A percentile compares a stretch with the other conserved stretches of the same genome.
Evolutionary conservation across 106 monocot species (phyloP).

Genomic region (Acanthochlamys bracteata): DNA sequence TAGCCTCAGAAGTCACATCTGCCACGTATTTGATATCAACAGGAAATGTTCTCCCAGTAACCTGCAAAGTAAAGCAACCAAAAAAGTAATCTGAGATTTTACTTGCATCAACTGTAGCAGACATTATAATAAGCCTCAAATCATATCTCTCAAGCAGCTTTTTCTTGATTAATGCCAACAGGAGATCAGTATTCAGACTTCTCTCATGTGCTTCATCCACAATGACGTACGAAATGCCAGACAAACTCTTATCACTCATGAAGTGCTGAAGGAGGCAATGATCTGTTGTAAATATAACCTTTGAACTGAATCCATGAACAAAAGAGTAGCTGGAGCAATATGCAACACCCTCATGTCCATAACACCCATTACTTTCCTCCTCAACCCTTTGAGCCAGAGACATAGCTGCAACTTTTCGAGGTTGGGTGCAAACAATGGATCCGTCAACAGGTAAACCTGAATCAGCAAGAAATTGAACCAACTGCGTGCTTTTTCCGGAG

Average conservation of each 20-base stretch:
- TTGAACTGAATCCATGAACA: constrained; percentile 31
- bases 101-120: constrained; percentile 84
- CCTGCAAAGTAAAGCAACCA: constrained; percentile 57
- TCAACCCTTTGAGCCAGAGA: constrained; percentile 66
- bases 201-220: constrained; percentile 99
- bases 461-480: constrained; percentile 89
- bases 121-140: constrained; percentile 87
- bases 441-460: constrained; percentile 47
- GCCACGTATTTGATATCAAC: constrained; percentile 86
- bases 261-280: constrained; percentile 77
- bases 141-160: constrained; percentile 48
- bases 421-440: constrained; percentile 86
- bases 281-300: constrained; percentile 74
- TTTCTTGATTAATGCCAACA: constrained; percentile 77
- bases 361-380: constrained; percentile 80
- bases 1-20: constrained; percentile 31
- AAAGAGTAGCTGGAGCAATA: constrained; percentile 47
- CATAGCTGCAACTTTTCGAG: constrained; percentile 82
- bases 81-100: constrained; percentile 73
- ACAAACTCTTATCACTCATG: constrained; percentile 45
- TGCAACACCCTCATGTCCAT: constrained; percentile 31
- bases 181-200: constrained; percentile 87
- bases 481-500: constrained; percentile 94
- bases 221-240: constrained; percentile 63
- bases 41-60: constrained; percentile 78